Evolutionary conservation across 495 filamentous ascomycete genomes (phyloP), one percentile per base, ranked within the genome.

Genomic region (Aspergillus sclerotiicarbonarius): DNA sequence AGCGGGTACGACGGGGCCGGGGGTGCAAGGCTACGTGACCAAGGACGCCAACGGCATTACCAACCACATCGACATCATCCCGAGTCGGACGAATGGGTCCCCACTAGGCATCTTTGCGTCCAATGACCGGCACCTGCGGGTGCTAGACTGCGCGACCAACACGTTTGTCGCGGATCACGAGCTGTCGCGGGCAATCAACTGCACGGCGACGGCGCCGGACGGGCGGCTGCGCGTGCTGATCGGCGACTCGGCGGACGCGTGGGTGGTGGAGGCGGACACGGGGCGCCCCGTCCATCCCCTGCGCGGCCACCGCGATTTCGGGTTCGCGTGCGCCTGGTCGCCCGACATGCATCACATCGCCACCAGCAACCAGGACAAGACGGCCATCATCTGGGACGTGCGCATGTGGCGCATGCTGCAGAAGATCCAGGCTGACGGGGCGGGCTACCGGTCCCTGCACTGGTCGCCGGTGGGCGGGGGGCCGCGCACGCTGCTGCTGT

Each of bases 251-350:
- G 73, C 74, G 1, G 74, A 82, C 43, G 80, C 83, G 9, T 76
- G 82, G 61, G 77, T 90, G 59, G 82, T 85, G 16, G 80, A 88
- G 69, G 84, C 87, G 3, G 85, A 88, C 54, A 80, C 76, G 2
- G 87, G 87, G 7, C 68, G 75, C 50, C 71, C 71, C 0, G 72
- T 88, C 10, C 76, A 81, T 46, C 75, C 74, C 1, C 80, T 96
- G 4, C 70, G 73, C 4, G 86, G 86, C 4, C 93, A 97, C 66
- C 80, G 77, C 20, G 92, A 96, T 68, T 92, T 80, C 62, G 91
- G 88, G 48, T 97, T 97, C 60, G 90, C 92, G 3, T 93, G 89
- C 62, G 92, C 88, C 61, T 98, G 93, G 93, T 86, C 91, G 6
- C 87, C 90, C 19, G 90, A 96, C 71, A 92, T 92, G 55, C 86